Evolutionary conservation across 2,329 filamentous ascomycete genomes (phyloP).

Genomic region (Periconia digitata): DNA sequence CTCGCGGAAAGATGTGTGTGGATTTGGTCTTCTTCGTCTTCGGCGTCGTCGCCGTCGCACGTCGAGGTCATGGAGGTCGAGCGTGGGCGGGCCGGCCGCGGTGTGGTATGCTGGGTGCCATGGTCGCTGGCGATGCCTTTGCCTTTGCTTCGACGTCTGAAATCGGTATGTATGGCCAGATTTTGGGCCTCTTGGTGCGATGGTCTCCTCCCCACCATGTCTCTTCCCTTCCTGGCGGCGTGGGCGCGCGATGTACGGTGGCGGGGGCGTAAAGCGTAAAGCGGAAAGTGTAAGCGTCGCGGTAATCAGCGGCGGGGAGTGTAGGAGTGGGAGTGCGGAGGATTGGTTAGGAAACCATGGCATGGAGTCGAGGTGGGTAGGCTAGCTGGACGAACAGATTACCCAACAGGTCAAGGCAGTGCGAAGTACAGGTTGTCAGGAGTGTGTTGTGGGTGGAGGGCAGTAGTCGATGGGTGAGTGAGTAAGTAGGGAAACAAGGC

Average conservation of each 20-base stretch:
- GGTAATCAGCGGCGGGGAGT: neutral
- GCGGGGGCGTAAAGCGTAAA: neutral
- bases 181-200: slow-evolving; percentile 17
- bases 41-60: slow-evolving; percentile 15
- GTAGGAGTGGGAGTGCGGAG: neutral
- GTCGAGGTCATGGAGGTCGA: slow-evolving; percentile 25
- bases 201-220: slow-evolving; percentile 27
- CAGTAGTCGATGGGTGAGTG: too few species aligned
- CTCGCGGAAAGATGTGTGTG: slow-evolving; percentile 34
- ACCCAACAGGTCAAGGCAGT: too few species aligned
- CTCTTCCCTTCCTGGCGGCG: neutral
- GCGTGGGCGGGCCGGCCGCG: slow-evolving; percentile 12
- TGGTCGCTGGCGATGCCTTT: slow-evolving; percentile 29
- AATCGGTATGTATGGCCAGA: slow-evolving; percentile 20
- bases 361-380: too few species aligned
- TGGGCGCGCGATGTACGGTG: slow-evolving; percentile 1
- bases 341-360: neutral
- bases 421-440: too few species aligned
- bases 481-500: too few species aligned
- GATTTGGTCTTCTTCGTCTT: slow-evolving; percentile 17
- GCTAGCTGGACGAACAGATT: too few species aligned
- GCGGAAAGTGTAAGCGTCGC: neutral
- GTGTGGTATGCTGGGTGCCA: slow-evolving; percentile 1
- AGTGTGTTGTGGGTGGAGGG: too few species aligned
- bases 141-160: slow-evolving; percentile 12